These are phyloP conservation scores for Paraleonurus japonicus DNA, from an alignment of 257 asterid species.

Conservation along the genomic window DNA sequence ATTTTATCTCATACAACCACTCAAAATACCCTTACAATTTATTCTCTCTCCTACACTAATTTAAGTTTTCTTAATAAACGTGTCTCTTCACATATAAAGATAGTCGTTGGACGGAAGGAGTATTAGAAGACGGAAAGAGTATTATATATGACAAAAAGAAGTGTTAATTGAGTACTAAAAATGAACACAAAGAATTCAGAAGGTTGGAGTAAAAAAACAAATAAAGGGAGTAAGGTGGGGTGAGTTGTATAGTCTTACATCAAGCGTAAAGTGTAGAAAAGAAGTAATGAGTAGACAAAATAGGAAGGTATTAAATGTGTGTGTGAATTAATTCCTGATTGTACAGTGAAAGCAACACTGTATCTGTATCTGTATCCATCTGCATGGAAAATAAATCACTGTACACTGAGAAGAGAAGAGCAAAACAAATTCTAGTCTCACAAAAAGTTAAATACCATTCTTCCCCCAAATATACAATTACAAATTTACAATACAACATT, in stretches of 20 bases:
- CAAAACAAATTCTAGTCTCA: not conserved
- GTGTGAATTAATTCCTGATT: conserved; percentile 1
- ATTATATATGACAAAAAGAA: too few relatives aligned
- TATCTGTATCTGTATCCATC: not conserved
- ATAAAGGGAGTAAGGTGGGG: too few relatives aligned
- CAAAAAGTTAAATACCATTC: not conserved
- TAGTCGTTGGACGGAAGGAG: too few relatives aligned
- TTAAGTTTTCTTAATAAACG: too few relatives aligned
- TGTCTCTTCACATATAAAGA: too few relatives aligned
- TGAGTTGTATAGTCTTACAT: conserved; percentile 20
- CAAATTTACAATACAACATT: not conserved
- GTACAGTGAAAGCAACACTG: conserved; percentile 5
- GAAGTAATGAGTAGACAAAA: conserved; percentile 22
- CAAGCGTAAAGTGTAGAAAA: conserved; percentile 17
- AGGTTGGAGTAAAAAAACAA: too few relatives aligned
- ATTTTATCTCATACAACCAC: too few relatives aligned
- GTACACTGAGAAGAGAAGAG: not conserved
- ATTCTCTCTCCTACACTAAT: too few relatives aligned
- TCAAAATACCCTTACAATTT: too few relatives aligned
- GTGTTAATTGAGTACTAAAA: too few relatives aligned
- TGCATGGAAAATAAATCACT: not conserved
- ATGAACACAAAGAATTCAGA: too few relatives aligned
- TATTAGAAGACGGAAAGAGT: too few relatives aligned
- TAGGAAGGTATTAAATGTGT: conserved; percentile 12
- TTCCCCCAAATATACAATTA: not conserved